phyloP scores from a whole-genome alignment of 2,329 filamentous ascomycete genomes.

The Fusarium dimerum region DNA sequence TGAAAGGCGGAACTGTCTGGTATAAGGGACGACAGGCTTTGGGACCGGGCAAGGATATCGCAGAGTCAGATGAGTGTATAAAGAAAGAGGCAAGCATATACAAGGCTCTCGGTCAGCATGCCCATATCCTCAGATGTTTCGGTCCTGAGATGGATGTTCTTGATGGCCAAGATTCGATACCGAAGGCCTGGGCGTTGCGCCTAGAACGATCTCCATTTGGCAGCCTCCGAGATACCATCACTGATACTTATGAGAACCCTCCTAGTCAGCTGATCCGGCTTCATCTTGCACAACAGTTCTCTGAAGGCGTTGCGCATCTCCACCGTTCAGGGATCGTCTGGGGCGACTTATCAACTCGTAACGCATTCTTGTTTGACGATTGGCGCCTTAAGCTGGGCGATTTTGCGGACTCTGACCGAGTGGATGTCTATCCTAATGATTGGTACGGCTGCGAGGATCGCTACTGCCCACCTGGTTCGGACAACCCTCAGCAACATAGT shows the following conservation, averaged over 20 bases:
- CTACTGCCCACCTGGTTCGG: constrained; percentile 2
- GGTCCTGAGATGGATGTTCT: not conserved
- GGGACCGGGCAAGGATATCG: constrained; percentile 2
- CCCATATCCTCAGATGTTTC: not conserved
- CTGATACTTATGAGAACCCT: not conserved
- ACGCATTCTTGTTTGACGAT: constrained; percentile 5
- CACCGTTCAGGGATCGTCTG: not conserved
- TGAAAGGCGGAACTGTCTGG: constrained; percentile 3
- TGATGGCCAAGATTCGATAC: not conserved
- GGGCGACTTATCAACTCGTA: constrained; percentile 7
- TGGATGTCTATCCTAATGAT: not conserved
- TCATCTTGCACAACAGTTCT: constrained; percentile 1
- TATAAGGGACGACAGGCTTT: constrained; percentile 2
- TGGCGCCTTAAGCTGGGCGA: constrained; percentile 5
- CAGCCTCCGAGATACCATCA: not conserved
- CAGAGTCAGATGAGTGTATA: constrained; percentile 3
- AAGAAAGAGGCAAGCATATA: constrained; percentile 5
- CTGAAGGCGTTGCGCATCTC: constrained; percentile 2
- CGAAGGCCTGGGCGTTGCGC: not conserved
- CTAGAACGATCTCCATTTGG: not conserved
- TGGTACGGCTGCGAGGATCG: constrained; percentile 1
- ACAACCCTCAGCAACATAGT: constrained; percentile 1
- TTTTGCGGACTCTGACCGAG: constrained; percentile 3
- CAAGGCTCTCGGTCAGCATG: not conserved
- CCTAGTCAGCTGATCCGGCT: not conserved